Percentiles rank a stretch among this genome's conserved stretches.
Conservation (phyloP, 2,329 filamentous ascomycete genomes). For the Phyllosticta ampelicida region DNA sequence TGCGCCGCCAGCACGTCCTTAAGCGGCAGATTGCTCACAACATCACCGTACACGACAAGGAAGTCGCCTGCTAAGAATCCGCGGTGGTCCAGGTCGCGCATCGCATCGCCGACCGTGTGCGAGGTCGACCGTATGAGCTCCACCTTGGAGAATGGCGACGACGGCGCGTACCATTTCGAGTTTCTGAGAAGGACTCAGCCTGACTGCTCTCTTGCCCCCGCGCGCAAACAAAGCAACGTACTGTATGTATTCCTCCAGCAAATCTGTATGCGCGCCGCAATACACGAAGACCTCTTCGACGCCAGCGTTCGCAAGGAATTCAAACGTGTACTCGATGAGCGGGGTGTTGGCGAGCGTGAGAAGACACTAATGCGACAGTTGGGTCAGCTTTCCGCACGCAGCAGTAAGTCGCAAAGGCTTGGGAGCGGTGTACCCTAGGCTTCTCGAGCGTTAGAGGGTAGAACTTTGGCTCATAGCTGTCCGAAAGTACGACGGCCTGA, state of each 20-base stretch:
- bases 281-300: constrained; percentile 94
- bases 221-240: constrained; percentile 17
- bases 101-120: constrained; percentile 81
- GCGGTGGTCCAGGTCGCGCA: constrained; percentile 84
- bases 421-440: constrained; percentile 57
- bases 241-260: constrained; percentile 78
- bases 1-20: constrained; percentile 69
- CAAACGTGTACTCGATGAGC: constrained; percentile 93
- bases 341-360: constrained; percentile 87
- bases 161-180: constrained; percentile 63
- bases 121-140: constrained; percentile 83
- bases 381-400: constrained; percentile 15
- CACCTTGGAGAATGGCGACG: constrained; percentile 69
- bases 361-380: constrained; percentile 54
- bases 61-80: constrained; percentile 84
- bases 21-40: constrained; percentile 83
- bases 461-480: constrained; percentile 90
- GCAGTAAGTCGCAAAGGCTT: background rate
- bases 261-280: constrained; percentile 74
- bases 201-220: constrained; percentile 11
- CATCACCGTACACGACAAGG: constrained; percentile 80
- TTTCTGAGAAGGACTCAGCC: constrained; percentile 29
- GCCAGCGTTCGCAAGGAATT: constrained; percentile 88
- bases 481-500: constrained; percentile 64
- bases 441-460: constrained; percentile 78